Base-by-base conservation (phyloP, 345 rosid genomes). In the Eutrema yunnanense region DNA sequence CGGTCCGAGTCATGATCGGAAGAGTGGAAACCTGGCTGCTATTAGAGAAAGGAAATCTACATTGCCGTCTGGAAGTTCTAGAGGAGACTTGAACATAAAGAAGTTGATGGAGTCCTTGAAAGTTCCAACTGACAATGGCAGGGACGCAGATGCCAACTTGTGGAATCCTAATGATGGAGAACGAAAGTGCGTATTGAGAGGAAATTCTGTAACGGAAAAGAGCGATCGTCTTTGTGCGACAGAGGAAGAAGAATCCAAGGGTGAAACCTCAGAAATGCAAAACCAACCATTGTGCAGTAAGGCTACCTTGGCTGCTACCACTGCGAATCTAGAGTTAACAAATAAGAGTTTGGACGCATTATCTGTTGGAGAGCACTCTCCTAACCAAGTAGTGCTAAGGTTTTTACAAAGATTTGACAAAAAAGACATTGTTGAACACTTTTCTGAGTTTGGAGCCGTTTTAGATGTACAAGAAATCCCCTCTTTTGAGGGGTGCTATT, bases 331-430 rank as follows among this genome's bases (percentile, higher is more conserved):
- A 32, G 59, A 54, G 38, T 54, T 19, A 30, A 32, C 22, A 6
- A 3, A 13, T 10, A 30, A 62, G 58, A 50, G 34, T 64, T 26
- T 63, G 48, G 29, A 2, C n/a, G n/a, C 69, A 26, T 65, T 50
- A 42, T 62, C 51, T 47, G n/a, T 36, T 3, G 43, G 34, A 69
- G 72, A 63, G 16, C 40, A 43, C 50, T 47, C 55, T 26, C 59
- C 53, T 62, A 73, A 80, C 62, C 77, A 40, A 57, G 59, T 77
- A 58, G 16, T 80, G 34, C 41, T 80, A 50, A 74, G 83, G 66
- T 77, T 80, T 72, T 71, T 80, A 73, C 8, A 8, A 38, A 4
- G 34, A 4, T 16, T 32, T 10, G 8, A 14, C 33, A 65, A 71
- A 40, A 50, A 26, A 2, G 32, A 57, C 32, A 80, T 80, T 10